Conservation (phyloP, 441 rosid genomes). For the Syzygium syzygioides region DNA sequence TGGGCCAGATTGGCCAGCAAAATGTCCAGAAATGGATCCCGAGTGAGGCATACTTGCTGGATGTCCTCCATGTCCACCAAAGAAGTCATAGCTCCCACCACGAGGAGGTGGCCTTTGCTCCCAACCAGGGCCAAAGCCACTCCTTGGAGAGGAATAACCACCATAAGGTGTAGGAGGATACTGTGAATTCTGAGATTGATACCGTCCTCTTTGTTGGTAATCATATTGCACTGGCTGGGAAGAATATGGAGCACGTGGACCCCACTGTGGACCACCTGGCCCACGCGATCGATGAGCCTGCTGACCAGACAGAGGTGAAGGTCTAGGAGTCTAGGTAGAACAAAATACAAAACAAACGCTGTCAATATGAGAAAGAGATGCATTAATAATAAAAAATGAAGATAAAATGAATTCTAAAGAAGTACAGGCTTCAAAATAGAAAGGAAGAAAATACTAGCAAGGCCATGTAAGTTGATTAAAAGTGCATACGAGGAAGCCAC, state of each 20-base stretch:
- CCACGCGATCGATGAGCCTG: slow-evolving; percentile 67
- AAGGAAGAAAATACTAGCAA: background rate
- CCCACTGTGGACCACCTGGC: slow-evolving; percentile 71
- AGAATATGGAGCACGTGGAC: slow-evolving; percentile 50
- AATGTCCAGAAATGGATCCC: slow-evolving; percentile 10
- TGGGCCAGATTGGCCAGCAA: slow-evolving; percentile 41
- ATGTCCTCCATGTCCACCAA: slow-evolving; percentile 56
- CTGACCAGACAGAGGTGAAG: slow-evolving; percentile 53
- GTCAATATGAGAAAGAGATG: background rate
- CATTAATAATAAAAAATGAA: background rate
- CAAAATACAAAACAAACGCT: background rate
- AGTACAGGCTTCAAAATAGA: background rate
- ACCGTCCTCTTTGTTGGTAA: slow-evolving; percentile 70
- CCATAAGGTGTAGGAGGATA: slow-evolving; percentile 48
- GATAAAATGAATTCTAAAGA: background rate
- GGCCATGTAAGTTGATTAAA: background rate
- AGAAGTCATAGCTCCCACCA: slow-evolving; percentile 71
- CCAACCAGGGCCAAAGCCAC: slow-evolving; percentile 59
- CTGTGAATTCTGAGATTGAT: slow-evolving; percentile 55
- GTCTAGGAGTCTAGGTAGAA: slow-evolving; percentile 46
- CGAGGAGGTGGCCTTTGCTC: slow-evolving; percentile 62
- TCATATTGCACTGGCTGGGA: slow-evolving; percentile 53
- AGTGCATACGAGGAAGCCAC: background rate
- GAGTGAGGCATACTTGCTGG: slow-evolving; percentile 15
- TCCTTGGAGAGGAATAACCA: slow-evolving; percentile 66